These are phyloP conservation scores for Monilinia polystroma DNA, from an alignment of 2,329 filamentous ascomycete species.

Conservation along the genomic window DNA sequence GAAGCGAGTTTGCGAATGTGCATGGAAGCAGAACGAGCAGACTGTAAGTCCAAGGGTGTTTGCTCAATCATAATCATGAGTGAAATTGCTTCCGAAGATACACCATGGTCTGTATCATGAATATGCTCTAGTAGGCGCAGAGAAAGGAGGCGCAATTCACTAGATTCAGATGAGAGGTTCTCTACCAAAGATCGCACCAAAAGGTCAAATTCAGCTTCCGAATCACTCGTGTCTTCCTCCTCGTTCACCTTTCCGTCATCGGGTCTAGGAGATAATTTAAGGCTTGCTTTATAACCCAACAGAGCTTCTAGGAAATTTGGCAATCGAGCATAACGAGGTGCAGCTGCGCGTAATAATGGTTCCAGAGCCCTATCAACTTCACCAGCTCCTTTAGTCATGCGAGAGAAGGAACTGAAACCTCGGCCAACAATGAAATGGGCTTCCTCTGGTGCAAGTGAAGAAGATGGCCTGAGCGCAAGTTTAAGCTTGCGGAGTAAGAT, in stretches of 20 bases:
- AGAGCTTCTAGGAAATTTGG: conserved; percentile 66
- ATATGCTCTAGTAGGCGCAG: conserved; percentile 69
- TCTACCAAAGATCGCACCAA: conserved; percentile 65
- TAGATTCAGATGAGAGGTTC: conserved; percentile 74
- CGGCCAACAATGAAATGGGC: conserved; percentile 72
- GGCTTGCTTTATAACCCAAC: conserved; percentile 51
- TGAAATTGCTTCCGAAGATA: conserved; percentile 51
- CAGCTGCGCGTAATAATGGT: conserved; percentile 63
- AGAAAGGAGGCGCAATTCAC: conserved; percentile 69
- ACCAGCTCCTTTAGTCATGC: conserved; percentile 60
- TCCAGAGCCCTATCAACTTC: conserved; percentile 61
- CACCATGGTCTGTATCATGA: conserved; percentile 49
- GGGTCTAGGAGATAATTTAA: conserved; percentile 28
- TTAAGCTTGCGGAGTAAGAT: conserved; percentile 65
- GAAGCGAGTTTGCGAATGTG: conserved; percentile 71
- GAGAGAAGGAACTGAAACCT: conserved; percentile 71
- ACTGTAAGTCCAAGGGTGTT: conserved; percentile 73
- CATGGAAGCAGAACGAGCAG: conserved; percentile 76
- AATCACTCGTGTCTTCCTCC: conserved; percentile 31
- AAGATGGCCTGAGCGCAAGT: conserved; percentile 61
- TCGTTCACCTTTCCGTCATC: conserved; percentile 20
- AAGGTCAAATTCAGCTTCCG: conserved; percentile 56
- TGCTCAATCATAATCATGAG: conserved; percentile 79
- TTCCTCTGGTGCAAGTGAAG: conserved; percentile 58
- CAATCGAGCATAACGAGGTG: conserved; percentile 63